Evolutionary conservation across 495 filamentous ascomycete species (phyloP).

Genomic region (Tuber indicum): DNA sequence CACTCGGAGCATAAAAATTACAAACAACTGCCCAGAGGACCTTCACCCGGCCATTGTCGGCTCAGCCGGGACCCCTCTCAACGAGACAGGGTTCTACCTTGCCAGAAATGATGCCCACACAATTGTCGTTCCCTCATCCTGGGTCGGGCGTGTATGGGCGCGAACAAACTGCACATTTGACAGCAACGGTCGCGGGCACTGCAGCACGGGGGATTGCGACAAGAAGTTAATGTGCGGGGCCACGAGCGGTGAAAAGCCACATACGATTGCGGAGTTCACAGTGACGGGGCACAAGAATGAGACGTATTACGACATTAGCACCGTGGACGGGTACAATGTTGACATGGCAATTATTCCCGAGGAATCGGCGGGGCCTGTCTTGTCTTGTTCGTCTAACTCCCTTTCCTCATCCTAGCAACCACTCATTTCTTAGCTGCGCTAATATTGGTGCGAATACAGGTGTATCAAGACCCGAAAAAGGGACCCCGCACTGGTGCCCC

Average conservation of each 20-base stretch:
- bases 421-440: not conserved
- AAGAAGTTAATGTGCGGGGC: slow-evolving; percentile 58
- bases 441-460: not conserved
- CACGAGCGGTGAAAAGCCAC: slow-evolving; percentile 57
- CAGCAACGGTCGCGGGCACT: slow-evolving; percentile 47
- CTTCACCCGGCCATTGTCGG: slow-evolving; percentile 68
- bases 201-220: slow-evolving; percentile 66
- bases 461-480: not conserved
- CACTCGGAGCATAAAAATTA: slow-evolving; percentile 50
- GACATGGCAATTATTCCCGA: slow-evolving; percentile 56
- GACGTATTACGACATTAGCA: slow-evolving; percentile 75
- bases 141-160: slow-evolving; percentile 76
- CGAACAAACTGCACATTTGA: slow-evolving; percentile 72
- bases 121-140: slow-evolving; percentile 58
- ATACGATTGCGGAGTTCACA: slow-evolving; percentile 69
- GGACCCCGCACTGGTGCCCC: slow-evolving; percentile 58
- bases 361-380: slow-evolving; percentile 7
- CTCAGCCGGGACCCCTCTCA: slow-evolving; percentile 58
- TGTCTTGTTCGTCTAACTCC: slow-evolving; percentile 15
- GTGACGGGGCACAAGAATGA: slow-evolving; percentile 54
- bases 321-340: slow-evolving; percentile 80
- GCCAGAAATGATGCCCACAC: slow-evolving; percentile 47
- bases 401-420: not conserved
- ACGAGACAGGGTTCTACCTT: slow-evolving; percentile 59
- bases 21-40: slow-evolving; percentile 59